Base-by-base conservation (phyloP, 805 yeast species). In the Sungouiozyma ichnusensis region DNA sequence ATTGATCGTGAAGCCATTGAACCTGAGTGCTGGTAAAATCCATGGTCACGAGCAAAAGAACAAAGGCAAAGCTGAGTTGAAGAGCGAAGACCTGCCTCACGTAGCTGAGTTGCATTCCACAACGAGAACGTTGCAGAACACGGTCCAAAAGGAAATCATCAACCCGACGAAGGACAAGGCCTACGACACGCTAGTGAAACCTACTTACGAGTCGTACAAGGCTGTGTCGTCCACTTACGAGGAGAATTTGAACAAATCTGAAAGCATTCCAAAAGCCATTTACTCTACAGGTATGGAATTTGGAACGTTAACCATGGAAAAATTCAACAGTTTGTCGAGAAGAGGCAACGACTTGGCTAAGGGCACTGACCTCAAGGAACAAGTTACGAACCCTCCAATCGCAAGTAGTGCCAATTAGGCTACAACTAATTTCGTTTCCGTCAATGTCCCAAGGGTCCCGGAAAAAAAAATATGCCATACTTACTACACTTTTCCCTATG, bases 181-280 rank as follows among this genome's bases (percentile, higher is more conserved):
- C 19, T 35, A 27, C 27, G 43, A 44, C 8, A 41, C 42, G 2
- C 54, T n/a, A 48, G 47, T 36, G 48, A 51, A 16, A 45, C 51
- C 13, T 11, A 56, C 58, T 5, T 32, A 43, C 32, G 50, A 50
- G 16, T 49, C 54, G 3, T 58, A 55, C 41, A 55, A 58, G 43
- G 49, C 56, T 11, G 60, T 58, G 9, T 51, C 61, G 1, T 45
- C 49, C 2, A 48, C 49, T 24, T 58, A 58, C 42, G 63, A 58
- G 40, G 47, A 48, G 35, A 58, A 57, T 24, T 42, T 53, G 35
- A 50, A 38, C 42, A 54, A 55, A 41, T 44, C 54, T 20, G 60
- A 57, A 33, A 55, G 57, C 33, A 51, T 60, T 14, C 64, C 65
- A 31, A 53, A 53, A 18, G 65, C 65, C 3, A 43, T 60, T 16